phyloP scores from a whole-genome alignment of 495 filamentous ascomycete species.

The Ramalina peruviana region DNA sequence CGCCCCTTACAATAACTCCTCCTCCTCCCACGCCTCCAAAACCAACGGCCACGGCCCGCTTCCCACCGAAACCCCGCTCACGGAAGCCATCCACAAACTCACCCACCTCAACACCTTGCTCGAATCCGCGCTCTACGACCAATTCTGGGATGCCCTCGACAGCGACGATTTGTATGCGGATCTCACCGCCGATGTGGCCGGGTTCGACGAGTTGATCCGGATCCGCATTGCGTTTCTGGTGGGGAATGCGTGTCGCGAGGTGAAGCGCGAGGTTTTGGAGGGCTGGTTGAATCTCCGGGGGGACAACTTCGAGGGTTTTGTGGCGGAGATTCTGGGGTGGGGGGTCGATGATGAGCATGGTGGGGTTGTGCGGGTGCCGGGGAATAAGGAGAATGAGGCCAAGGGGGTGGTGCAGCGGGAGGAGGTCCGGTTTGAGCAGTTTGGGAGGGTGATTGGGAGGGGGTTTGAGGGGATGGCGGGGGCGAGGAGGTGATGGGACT shows the following conservation, averaged over 20 bases:
- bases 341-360: conserved; percentile 38
- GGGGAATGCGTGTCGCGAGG: conserved; percentile 75
- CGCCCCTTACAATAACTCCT: conserved; percentile 39
- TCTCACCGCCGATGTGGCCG: conserved; percentile 79
- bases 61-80: conserved; percentile 56
- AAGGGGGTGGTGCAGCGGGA: conserved; percentile 92
- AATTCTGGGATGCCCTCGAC: conserved; percentile 89
- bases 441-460: conserved; percentile 62
- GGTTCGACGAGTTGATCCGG: conserved; percentile 94
- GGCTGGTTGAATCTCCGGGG: conserved; percentile 72
- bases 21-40: conserved; percentile 39
- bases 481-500: background rate
- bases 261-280: conserved; percentile 62
- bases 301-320: conserved; percentile 63
- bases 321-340: conserved; percentile 78
- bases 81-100: conserved; percentile 77
- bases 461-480: conserved; percentile 54
- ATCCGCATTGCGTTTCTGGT: conserved; percentile 82
- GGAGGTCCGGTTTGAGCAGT: conserved; percentile 89
- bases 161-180: conserved; percentile 94
- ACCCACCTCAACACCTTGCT: conserved; percentile 78
- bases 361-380: conserved; percentile 55
- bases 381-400: conserved; percentile 97
- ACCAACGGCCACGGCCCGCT: conserved; percentile 28
- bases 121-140: conserved; percentile 67